phyloP scores from a whole-genome alignment of 2,329 filamentous ascomycete species.

The Westerdykella aurantiaca region DNA sequence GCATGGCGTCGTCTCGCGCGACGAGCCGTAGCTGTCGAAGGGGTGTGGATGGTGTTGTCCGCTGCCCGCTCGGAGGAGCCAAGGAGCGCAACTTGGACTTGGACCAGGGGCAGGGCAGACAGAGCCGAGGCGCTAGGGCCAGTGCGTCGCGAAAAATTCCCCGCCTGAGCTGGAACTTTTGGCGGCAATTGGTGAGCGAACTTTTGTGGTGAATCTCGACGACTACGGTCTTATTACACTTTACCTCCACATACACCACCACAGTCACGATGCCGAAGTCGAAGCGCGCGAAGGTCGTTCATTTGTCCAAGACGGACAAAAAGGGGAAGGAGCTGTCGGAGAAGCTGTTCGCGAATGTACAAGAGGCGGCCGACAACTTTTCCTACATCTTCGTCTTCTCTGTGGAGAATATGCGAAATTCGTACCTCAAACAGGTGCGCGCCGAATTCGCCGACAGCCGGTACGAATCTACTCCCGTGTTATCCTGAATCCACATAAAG shows the following conservation, averaged over 20 bases:
- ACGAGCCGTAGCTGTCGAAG: slow-evolving; percentile 12
- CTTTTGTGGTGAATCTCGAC: slow-evolving; percentile 15
- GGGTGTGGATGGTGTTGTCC: not conserved
- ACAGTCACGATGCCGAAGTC: slow-evolving; percentile 78
- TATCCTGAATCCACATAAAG: not conserved
- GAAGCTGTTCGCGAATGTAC: slow-evolving; percentile 81
- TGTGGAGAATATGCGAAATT: slow-evolving; percentile 98
- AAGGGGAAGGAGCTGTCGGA: slow-evolving; percentile 89
- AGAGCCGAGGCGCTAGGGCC: slow-evolving; percentile 26
- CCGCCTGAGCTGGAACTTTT: slow-evolving; percentile 15
- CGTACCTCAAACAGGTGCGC: slow-evolving; percentile 85
- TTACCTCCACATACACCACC: not conserved
- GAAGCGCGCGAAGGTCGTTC: slow-evolving; percentile 82
- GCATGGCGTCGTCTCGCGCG: slow-evolving; percentile 54
- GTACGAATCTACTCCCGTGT: slow-evolving; percentile 46
- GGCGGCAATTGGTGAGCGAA: slow-evolving; percentile 13
- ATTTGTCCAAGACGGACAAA: slow-evolving; percentile 87
- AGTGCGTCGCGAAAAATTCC: slow-evolving; percentile 29
- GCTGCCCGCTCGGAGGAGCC: not conserved
- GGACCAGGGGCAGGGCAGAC: slow-evolving; percentile 6
- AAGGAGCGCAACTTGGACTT: not conserved
- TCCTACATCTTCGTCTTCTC: slow-evolving; percentile 89
- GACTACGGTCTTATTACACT: too few relatives aligned
- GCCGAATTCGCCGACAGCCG: slow-evolving; percentile 77
- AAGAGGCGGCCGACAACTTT: slow-evolving; percentile 77